These are phyloP conservation scores for Verbena officinalis DNA, from an alignment of 257 asterid species.

Conservation along the genomic window DNA sequence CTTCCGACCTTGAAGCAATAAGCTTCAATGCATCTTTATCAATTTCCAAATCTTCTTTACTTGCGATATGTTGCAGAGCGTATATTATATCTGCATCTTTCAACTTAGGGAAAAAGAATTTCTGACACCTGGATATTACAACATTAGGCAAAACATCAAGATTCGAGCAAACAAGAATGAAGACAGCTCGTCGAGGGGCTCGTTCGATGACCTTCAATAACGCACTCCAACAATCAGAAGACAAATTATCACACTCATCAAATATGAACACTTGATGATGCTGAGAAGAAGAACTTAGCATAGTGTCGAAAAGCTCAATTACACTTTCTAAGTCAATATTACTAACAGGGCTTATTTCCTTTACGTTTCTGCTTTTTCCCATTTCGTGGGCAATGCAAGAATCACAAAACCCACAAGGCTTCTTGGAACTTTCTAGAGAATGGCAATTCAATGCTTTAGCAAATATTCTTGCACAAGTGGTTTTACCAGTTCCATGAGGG, in stretches of 20 bases:
- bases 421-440: slow-evolving; percentile 66
- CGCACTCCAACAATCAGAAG: slow-evolving; percentile 78
- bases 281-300: slow-evolving; percentile 38
- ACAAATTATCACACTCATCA: slow-evolving; percentile 74
- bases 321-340: slow-evolving; percentile 60
- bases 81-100: slow-evolving; percentile 82
- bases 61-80: slow-evolving; percentile 78
- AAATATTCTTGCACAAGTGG: slow-evolving; percentile 80
- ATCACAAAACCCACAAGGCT: slow-evolving; percentile 81
- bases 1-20: slow-evolving; percentile 83
- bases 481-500: slow-evolving; percentile 93
- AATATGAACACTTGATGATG: slow-evolving; percentile 61
- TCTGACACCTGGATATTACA: slow-evolving; percentile 85
- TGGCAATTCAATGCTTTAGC: slow-evolving; percentile 82
- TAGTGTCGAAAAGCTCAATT: slow-evolving; percentile 53
- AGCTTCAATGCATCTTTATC: slow-evolving; percentile 87
- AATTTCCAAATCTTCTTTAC: slow-evolving; percentile 70
- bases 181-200: slow-evolving; percentile 72
- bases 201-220: slow-evolving; percentile 72
- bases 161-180: slow-evolving; percentile 77
- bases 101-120: slow-evolving; percentile 82
- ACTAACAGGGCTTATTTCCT: slow-evolving; percentile 76
- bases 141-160: slow-evolving; percentile 81
- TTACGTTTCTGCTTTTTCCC: slow-evolving; percentile 61
- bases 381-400: slow-evolving; percentile 60